Conservation (phyloP, 2,329 filamentous ascomycete genomes). For the Monosporascus sp. region DNA sequence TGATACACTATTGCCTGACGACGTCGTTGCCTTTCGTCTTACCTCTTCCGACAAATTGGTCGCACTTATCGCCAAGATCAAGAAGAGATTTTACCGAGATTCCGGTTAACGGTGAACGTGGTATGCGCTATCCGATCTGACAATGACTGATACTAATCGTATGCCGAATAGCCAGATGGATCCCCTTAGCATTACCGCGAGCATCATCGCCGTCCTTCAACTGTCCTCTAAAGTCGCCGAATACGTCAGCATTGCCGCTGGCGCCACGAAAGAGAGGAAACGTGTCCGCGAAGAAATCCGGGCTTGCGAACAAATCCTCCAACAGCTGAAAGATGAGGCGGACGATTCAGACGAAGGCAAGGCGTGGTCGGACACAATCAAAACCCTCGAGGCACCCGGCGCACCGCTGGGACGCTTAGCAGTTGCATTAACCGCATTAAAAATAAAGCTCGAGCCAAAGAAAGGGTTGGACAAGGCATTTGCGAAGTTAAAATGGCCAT, state of each 20-base stretch:
- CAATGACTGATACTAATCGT: no score
- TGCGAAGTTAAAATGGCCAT: constrained; percentile 12
- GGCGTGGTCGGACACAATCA: constrained; percentile 14
- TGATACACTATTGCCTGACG: no score
- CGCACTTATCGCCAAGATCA: no score
- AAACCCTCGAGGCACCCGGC: constrained; percentile 11
- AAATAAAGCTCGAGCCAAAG: constrained; percentile 10
- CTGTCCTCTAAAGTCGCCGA: constrained; percentile 10
- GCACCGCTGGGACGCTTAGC: constrained; percentile 11
- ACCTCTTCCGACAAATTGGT: no score
- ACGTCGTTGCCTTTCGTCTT: no score
- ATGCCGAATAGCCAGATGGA: neutral
- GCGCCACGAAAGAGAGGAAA: constrained; percentile 10
- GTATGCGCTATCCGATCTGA: no score
- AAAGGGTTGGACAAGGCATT: constrained; percentile 3
- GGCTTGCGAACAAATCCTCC: constrained; percentile 13
- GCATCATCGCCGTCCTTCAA: constrained; percentile 17
- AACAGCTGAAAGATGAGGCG: constrained; percentile 10
- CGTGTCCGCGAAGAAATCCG: constrained; percentile 10
- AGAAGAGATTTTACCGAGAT: no score
- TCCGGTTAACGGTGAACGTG: no score
- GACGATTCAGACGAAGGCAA: constrained; percentile 13
- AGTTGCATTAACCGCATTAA: constrained; percentile 4
- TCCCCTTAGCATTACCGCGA: constrained; percentile 5
- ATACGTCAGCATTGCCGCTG: constrained; percentile 11